A percentile compares a stretch with the other conserved stretches of the same genome.
These are phyloP conservation scores for Piromyces sp. DNA, from an alignment of 192 early-diverging fungal genomes.

Conservation along the genomic window DNA sequence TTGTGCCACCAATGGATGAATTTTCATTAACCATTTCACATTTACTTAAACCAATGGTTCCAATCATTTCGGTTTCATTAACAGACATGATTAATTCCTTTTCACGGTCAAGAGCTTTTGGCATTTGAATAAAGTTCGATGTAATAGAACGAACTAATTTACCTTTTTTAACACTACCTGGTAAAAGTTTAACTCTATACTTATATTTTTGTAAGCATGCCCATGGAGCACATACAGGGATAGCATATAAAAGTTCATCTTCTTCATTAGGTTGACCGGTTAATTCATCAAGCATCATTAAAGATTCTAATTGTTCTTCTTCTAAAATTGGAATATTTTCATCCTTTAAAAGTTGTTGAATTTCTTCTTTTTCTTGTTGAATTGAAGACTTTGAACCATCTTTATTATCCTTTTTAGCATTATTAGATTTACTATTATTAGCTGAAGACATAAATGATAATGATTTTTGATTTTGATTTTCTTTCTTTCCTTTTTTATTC, in stretches of 20 bases:
- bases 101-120: neutral
- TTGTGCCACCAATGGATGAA: neutral
- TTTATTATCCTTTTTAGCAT: neutral
- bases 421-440: neutral
- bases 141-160: constrained; percentile 17
- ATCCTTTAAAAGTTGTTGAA: neutral
- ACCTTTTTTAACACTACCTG: constrained; percentile 80
- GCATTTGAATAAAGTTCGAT: neutral
- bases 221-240: constrained; percentile 93
- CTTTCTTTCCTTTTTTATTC: constrained; percentile 58
- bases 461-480: constrained; percentile 22
- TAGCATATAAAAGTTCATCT: constrained; percentile 65
- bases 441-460: neutral
- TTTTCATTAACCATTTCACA: neutral
- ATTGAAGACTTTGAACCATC: neutral
- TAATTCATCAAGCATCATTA: constrained; percentile 48
- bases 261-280: constrained; percentile 57
- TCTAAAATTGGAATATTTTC: neutral
- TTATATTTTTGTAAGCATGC: constrained; percentile 64
- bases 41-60: neutral
- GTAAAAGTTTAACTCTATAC: constrained; percentile 85
- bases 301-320: neutral
- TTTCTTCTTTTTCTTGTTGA: neutral
- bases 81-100: neutral
- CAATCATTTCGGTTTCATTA: neutral